phyloP scores from a whole-genome alignment of 2,329 filamentous ascomycete species.

The Pseudocercospora ulei region DNA sequence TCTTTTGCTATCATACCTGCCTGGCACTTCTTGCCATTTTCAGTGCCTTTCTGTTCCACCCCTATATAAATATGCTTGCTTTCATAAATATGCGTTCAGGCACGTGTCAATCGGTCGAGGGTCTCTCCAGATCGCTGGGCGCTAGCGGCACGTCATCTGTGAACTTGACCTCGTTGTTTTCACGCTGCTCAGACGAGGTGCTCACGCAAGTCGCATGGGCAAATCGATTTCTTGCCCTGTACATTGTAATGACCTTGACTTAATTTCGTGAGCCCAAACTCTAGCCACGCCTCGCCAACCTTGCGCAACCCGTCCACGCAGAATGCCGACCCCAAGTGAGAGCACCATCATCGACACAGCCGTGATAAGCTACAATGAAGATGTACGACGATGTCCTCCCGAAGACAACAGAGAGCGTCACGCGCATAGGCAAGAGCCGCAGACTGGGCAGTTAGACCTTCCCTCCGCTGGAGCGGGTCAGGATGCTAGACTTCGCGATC shows the following conservation, averaged over 20 bases:
- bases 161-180: conserved; percentile 1
- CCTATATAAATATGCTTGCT: no score
- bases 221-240: conserved; percentile 11
- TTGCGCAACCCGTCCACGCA: conserved; percentile 22
- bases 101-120: no score
- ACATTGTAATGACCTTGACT: conserved; percentile 18
- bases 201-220: conserved; percentile 5
- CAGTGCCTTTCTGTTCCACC: no score
- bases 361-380: conserved; percentile 8
- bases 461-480: conserved; percentile 10
- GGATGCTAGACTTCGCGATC: conserved; percentile 18
- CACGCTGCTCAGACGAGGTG: conserved; percentile 2
- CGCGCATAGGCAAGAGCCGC: conserved; percentile 7
- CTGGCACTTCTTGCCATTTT: no score
- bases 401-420: conserved; percentile 25
- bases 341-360: conserved; percentile 13
- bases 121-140: no score
- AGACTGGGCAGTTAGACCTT: conserved; percentile 1
- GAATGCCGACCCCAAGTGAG: conserved; percentile 24
- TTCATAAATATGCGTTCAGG: no score
- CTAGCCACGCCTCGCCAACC: conserved; percentile 6
- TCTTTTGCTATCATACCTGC: no score
- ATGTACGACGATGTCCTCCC: conserved; percentile 35
- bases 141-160: no score
- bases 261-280: conserved; percentile 8